Conservation (phyloP, 257 asterid species). For the Primulina huaijiensis region DNA sequence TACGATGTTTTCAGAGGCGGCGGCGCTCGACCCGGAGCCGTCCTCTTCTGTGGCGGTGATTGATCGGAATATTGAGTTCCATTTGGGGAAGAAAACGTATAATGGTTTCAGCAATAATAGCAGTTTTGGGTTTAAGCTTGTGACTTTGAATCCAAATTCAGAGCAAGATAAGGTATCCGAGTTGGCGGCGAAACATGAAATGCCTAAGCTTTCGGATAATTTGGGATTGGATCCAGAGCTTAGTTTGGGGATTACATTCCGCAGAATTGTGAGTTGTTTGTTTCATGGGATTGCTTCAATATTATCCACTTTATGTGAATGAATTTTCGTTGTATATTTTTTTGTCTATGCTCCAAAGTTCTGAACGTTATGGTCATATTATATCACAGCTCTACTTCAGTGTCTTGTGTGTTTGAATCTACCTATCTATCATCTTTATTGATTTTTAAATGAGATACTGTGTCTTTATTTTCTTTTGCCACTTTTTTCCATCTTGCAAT, state of each 20-base stretch:
- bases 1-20: slow-evolving; percentile 22
- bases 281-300: background rate
- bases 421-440: background rate
- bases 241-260: slow-evolving; percentile 59
- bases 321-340: background rate
- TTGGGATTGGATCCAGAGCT: slow-evolving; percentile 75
- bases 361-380: background rate
- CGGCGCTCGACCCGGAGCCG: slow-evolving; percentile 27
- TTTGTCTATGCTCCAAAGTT: background rate
- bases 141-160: slow-evolving; percentile 62
- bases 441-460: slow-evolving; percentile 3
- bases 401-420: background rate
- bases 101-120: slow-evolving; percentile 49
- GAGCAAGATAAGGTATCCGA: slow-evolving; percentile 27
- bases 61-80: slow-evolving; percentile 76
- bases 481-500: background rate
- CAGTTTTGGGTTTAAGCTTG: slow-evolving; percentile 75
- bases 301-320: slow-evolving; percentile 7
- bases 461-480: background rate
- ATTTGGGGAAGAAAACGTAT: slow-evolving; percentile 54
- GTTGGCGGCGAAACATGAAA: slow-evolving; percentile 31
- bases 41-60: slow-evolving; percentile 36
- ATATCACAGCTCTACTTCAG: background rate
- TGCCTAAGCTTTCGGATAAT: slow-evolving; percentile 33
- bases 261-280: slow-evolving; percentile 76